A percentile compares a stretch with the other conserved stretches of the same genome.
phyloP scores from a whole-genome alignment of 352 stramenopile genomes.

The Elongisporangium undulatum region DNA sequence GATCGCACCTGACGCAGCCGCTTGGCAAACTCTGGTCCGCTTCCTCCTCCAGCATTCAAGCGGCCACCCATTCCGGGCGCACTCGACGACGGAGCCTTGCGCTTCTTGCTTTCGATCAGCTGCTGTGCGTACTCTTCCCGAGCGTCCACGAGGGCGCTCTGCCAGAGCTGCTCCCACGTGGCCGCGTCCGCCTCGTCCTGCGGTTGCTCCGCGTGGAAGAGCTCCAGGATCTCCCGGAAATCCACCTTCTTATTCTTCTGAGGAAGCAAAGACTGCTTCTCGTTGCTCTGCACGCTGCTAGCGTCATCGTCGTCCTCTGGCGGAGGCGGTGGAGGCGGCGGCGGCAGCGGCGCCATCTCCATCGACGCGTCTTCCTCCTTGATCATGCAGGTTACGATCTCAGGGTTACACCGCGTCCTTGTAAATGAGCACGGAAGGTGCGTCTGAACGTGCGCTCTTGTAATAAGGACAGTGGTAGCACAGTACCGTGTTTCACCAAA shows the following conservation, averaged over 20 bases:
- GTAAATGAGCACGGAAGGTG: neutral
- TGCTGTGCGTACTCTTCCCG: slow-evolving; percentile 53
- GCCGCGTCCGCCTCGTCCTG: slow-evolving; percentile 14
- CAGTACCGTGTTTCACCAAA: neutral
- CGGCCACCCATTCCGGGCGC: neutral
- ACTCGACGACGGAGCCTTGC: slow-evolving; percentile 7
- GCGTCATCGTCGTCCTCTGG: slow-evolving; percentile 17
- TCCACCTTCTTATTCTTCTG: slow-evolving; percentile 41
- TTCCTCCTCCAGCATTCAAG: neutral
- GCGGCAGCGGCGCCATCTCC: slow-evolving; percentile 25
- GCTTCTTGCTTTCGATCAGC: slow-evolving; percentile 27
- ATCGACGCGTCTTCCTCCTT: slow-evolving; percentile 13
- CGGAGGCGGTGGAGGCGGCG: slow-evolving; percentile 30
- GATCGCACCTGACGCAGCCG: slow-evolving; percentile 42
- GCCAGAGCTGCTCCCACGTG: slow-evolving; percentile 41
- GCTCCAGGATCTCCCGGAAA: slow-evolving; percentile 59
- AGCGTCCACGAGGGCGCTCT: slow-evolving; percentile 48
- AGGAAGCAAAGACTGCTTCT: slow-evolving; percentile 8
- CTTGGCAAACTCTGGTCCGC: slow-evolving; percentile 35
- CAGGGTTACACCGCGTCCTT: neutral
- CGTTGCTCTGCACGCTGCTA: slow-evolving; percentile 2
- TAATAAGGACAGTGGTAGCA: neutral
- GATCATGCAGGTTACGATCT: neutral
- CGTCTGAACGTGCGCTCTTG: neutral
- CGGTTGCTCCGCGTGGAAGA: slow-evolving; percentile 32